Evolutionary conservation across 2,329 filamentous ascomycete species (phyloP).

Genomic region (Trichoderma lentiforme): DNA sequence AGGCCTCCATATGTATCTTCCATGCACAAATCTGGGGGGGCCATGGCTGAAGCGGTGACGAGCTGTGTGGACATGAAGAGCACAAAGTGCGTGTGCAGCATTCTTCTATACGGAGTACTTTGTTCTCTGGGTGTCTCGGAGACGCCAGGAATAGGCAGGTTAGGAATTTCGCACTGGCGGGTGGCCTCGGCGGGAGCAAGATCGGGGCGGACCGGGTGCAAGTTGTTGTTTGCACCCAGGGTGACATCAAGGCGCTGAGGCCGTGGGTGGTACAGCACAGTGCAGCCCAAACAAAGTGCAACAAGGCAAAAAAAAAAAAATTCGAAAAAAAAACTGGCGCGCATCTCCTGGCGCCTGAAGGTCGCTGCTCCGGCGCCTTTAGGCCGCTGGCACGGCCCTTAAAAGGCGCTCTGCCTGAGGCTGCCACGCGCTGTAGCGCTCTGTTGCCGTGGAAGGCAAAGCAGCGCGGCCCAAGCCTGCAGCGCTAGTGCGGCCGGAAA

Average conservation of each 20-base stretch:
- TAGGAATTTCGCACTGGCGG: conserved; percentile 4
- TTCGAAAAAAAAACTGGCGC: not conserved
- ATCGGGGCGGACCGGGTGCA: conserved; percentile 34
- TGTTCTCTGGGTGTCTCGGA: conserved; percentile 5
- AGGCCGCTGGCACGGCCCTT: conserved; percentile 1
- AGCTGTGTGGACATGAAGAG: not conserved
- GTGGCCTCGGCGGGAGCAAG: conserved; percentile 29
- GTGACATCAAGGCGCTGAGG: not conserved
- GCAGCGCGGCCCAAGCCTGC: conserved; percentile 18
- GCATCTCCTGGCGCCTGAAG: conserved; percentile 14
- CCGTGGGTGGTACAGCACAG: conserved; percentile 9
- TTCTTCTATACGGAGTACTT: conserved; percentile 1
- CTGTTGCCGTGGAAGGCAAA: conserved; percentile 32
- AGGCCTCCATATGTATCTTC: not conserved
- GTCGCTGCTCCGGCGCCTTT: not conserved
- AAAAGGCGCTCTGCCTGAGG: conserved; percentile 31
- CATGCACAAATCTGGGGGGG: not conserved
- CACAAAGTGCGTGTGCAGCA: not conserved
- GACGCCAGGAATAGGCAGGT: conserved; percentile 18
- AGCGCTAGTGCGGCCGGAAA: conserved; percentile 38
- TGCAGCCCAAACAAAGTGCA: not conserved
- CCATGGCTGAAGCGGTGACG: conserved; percentile 11
- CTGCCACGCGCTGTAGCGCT: conserved; percentile 24
- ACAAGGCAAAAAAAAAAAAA: not conserved
- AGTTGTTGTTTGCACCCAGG: not conserved